Evolutionary conservation across 2,329 filamentous ascomycete genomes (phyloP).

Genomic region (Talaromyces sp.): DNA sequence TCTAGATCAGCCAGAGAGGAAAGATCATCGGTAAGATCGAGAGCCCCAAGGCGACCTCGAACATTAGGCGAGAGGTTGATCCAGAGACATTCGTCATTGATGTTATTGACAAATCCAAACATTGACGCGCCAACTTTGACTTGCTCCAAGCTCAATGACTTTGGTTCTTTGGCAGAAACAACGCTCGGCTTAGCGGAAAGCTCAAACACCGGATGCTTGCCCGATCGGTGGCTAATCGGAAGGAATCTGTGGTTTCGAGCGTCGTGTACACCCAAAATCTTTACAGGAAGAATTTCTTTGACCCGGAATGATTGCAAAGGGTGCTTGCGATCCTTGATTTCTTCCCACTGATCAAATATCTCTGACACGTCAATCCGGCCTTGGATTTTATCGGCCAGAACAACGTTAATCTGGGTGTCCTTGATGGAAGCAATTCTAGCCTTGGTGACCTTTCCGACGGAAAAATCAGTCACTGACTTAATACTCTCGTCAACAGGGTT

Average conservation of each 20-base stretch:
- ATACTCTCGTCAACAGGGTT: slow-evolving; percentile 63
- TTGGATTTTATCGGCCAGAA: slow-evolving; percentile 78
- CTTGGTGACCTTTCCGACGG: slow-evolving; percentile 66
- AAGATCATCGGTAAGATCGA: slow-evolving; percentile 84
- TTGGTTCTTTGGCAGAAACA: slow-evolving; percentile 49
- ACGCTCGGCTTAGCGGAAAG: slow-evolving; percentile 71
- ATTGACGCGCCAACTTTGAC: slow-evolving; percentile 67
- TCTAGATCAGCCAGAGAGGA: slow-evolving; percentile 70
- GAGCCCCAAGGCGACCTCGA: slow-evolving; percentile 72
- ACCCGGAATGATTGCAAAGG: slow-evolving; percentile 70
- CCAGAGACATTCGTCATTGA: slow-evolving; percentile 75
- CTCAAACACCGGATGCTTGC: slow-evolving; percentile 76
- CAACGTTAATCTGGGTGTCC: slow-evolving; percentile 86
- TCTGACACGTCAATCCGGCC: slow-evolving; percentile 93
- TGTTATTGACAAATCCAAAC: slow-evolving; percentile 87
- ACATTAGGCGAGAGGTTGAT: slow-evolving; percentile 85
- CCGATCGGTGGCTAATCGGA: slow-evolving; percentile 78
- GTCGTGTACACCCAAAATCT: slow-evolving; percentile 82
- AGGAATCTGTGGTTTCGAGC: slow-evolving; percentile 86
- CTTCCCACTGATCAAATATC: slow-evolving; percentile 80
- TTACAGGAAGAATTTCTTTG: slow-evolving; percentile 67
- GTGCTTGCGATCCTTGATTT: slow-evolving; percentile 74
- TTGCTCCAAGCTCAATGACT: slow-evolving; percentile 65
- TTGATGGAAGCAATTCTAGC: slow-evolving; percentile 80
- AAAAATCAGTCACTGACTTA: slow-evolving; percentile 64